Evolutionary conservation across 331 rosid genomes (phyloP).

Genomic region (Malus hybrid): DNA sequence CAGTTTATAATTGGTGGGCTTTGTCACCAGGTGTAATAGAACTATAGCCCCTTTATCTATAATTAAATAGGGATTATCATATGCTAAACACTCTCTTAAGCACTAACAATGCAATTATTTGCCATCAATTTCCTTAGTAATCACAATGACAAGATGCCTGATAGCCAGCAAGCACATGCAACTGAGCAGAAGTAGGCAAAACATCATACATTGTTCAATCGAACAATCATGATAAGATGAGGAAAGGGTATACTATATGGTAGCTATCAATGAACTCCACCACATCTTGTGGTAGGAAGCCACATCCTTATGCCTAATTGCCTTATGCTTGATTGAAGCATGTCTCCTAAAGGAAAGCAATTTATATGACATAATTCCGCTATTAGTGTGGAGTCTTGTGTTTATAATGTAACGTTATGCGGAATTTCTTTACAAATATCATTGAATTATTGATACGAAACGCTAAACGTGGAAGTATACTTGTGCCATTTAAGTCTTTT

Average conservation of each 20-base stretch:
- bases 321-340: slow-evolving; percentile 10
- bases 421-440: accelerated
- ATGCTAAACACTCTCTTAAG: not conserved
- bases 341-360: not conserved
- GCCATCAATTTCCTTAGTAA: not conserved
- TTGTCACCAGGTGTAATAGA: not conserved
- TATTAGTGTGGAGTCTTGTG: no score
- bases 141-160: not conserved
- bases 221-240: not conserved
- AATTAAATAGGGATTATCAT: not conserved
- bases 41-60: not conserved
- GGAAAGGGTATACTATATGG: no score
- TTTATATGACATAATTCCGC: no score
- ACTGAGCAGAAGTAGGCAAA: not conserved
- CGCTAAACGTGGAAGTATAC: no score
- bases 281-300: slow-evolving; percentile 1
- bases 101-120: not conserved
- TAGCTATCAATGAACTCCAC: not conserved
- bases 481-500: no score
- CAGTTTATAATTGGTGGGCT: not conserved
- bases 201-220: not conserved
- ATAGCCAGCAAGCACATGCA: not conserved
- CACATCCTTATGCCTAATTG: not conserved
- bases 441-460: no score
- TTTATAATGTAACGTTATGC: no score